A percentile compares a stretch with the other conserved stretches of the same genome.
Conservation (phyloP, 306 rosid genomes). For the Quercus bicolor region DNA sequence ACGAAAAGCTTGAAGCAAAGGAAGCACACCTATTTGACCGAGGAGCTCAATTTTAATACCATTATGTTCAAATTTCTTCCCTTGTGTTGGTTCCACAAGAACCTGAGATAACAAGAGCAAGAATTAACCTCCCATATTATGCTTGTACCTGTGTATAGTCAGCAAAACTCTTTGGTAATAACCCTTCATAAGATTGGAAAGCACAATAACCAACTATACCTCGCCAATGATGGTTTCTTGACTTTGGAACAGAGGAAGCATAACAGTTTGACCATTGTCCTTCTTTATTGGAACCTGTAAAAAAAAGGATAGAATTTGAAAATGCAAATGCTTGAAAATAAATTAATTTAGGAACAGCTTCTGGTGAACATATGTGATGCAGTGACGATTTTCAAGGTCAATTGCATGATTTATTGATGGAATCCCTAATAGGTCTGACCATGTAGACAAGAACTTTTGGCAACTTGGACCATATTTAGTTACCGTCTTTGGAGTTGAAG, state of each 20-base stretch:
- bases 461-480: too few relatives aligned
- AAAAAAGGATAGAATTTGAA: neutral
- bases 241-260: slow-evolving; percentile 33
- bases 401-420: too few relatives aligned
- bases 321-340: neutral
- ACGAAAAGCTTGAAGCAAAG: neutral
- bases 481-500: too few relatives aligned
- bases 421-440: too few relatives aligned
- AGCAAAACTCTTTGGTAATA: neutral
- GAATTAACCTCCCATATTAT: slow-evolving; percentile 1
- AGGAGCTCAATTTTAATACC: slow-evolving; percentile 52
- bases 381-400: too few relatives aligned
- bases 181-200: neutral
- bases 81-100: slow-evolving; percentile 34
- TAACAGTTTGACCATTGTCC: slow-evolving; percentile 31
- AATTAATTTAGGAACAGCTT: neutral
- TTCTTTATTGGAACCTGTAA: slow-evolving; percentile 27
- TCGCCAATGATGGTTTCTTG: slow-evolving; percentile 35
- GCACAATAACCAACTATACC: slow-evolving; percentile 16
- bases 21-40: slow-evolving; percentile 46
- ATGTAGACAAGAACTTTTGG: too few relatives aligned
- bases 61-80: slow-evolving; percentile 46
- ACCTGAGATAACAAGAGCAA: slow-evolving; percentile 24
- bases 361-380: too few relatives aligned
- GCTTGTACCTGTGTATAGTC: neutral